Base-by-base conservation (phyloP, 768 basidiomycete species). In the Leccinum pellstonianum region DNA sequence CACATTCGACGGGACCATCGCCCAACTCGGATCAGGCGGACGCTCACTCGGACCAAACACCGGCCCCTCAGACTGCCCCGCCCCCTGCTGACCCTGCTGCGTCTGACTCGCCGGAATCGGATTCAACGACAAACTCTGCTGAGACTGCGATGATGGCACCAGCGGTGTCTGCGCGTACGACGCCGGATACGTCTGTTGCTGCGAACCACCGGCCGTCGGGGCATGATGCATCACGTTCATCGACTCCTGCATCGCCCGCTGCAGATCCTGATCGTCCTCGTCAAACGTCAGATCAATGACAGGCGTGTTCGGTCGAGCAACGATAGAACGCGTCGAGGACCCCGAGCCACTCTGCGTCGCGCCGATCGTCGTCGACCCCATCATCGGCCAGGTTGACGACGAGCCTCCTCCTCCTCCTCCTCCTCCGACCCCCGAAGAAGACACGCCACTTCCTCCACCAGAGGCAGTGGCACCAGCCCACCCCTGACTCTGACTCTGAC, bases 1-100 rank as follows among this genome's bases (percentile, higher is more conserved):
- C 75, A 88, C 88, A 68, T 87, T 84, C 6, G 87, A 84, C 19
- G 84, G 83, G 8, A 89, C 87, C 68, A 90, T 71, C 52, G 86
- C 85, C 88, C 88, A 90, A 56, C 79, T 80, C 1, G 86, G 81
- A 68, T 89, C 79, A 2, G 88, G 79, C 4, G 85, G 80, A 46
- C 88, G 79, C 41, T 84, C 76, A 60, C 81, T 86, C 15, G 86
- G 85, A 0, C 83, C 79, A 70, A 89, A 85, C 46, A 77, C 75
- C 1, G 80, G 71, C 7, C 68, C 73, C 27, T 70, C 70, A 52
- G 76, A 65, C 35, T 76, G 75, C 4, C 7, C 19, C 17, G 56
- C 19, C 8, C 15, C 14, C 43, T 46, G 64, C 12, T 33, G 63
- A 0, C 15, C 14, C 43, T 46, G 64, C 12, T 33, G 63, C 1